Evolutionary conservation across 2,329 filamentous ascomycete species (phyloP).

Genomic region (Nemania diffusa): DNA sequence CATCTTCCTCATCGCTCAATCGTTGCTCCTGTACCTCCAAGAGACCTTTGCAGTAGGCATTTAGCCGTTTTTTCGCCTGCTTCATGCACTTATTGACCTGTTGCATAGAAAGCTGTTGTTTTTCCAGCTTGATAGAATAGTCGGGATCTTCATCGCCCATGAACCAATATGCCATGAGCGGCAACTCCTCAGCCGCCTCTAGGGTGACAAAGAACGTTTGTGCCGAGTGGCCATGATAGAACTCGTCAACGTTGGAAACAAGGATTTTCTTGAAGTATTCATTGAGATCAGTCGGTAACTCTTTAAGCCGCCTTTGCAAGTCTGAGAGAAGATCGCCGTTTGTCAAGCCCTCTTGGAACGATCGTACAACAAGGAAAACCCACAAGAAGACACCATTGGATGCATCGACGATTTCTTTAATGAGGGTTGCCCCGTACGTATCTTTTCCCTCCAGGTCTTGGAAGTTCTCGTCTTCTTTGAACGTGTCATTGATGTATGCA

Average conservation of each 20-base stretch:
- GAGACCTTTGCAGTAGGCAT: slow-evolving; percentile 14
- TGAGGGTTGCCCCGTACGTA: background rate
- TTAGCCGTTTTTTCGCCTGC: slow-evolving; percentile 1
- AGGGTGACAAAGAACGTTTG: background rate
- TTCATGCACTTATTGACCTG: background rate
- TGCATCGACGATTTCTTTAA: background rate
- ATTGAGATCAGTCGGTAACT: slow-evolving; percentile 4
- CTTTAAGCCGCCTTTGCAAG: background rate
- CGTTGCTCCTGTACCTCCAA: slow-evolving; percentile 3
- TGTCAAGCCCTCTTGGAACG: slow-evolving; percentile 5
- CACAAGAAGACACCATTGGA: slow-evolving; percentile 20
- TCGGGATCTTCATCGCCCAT: slow-evolving; percentile 7
- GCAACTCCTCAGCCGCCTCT: background rate
- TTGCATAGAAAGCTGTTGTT: background rate
- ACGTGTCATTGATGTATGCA: background rate
- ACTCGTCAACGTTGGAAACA: background rate
- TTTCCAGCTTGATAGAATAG: slow-evolving; percentile 2
- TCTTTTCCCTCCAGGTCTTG: slow-evolving; percentile 3
- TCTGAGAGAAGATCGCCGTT: background rate
- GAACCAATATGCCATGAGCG: slow-evolving; percentile 13
- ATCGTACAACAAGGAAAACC: slow-evolving; percentile 17
- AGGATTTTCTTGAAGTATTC: slow-evolving; percentile 5
- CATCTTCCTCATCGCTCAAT: background rate
- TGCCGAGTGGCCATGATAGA: slow-evolving; percentile 2
- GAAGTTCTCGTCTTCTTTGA: background rate